A percentile compares a stretch with the other conserved stretches of the same genome.
Conservation (phyloP, 441 rosid species). For the Syzygium malaccense region DNA sequence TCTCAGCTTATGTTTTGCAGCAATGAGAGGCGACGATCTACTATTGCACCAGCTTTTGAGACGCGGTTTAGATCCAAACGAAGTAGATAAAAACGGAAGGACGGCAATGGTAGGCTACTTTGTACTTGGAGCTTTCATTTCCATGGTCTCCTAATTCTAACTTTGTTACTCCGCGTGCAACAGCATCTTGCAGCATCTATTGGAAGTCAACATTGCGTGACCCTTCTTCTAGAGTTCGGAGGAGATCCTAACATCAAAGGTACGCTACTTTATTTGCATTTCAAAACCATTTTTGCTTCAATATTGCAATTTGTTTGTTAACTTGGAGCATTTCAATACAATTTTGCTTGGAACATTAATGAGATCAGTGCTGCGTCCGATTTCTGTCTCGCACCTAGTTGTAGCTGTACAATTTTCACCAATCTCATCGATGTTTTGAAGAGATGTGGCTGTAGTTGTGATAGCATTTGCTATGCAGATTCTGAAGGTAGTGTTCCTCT, state of each 20-base stretch:
- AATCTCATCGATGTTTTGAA: background rate
- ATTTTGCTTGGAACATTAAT: background rate
- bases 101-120: constrained; percentile 45
- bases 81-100: constrained; percentile 52
- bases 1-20: constrained; percentile 68
- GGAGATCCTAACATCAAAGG: constrained; percentile 79
- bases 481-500: constrained; percentile 75
- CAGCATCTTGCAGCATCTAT: constrained; percentile 84
- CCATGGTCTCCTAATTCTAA: background rate
- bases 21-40: constrained; percentile 69
- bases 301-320: background rate
- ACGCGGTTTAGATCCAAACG: constrained; percentile 72
- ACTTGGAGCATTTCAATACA: background rate
- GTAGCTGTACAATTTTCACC: background rate
- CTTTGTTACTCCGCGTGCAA: constrained; percentile 4
- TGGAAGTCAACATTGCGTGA: constrained; percentile 56
- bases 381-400: background rate
- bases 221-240: constrained; percentile 63
- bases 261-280: constrained; percentile 1
- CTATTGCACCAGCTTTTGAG: constrained; percentile 64
- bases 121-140: background rate
- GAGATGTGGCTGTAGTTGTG: background rate
- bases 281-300: background rate
- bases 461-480: constrained; percentile 33
- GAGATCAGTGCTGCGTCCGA: background rate